Evolutionary conservation across 169 alveolate genomes (phyloP).

Genomic region (Neospora caninum): DNA sequence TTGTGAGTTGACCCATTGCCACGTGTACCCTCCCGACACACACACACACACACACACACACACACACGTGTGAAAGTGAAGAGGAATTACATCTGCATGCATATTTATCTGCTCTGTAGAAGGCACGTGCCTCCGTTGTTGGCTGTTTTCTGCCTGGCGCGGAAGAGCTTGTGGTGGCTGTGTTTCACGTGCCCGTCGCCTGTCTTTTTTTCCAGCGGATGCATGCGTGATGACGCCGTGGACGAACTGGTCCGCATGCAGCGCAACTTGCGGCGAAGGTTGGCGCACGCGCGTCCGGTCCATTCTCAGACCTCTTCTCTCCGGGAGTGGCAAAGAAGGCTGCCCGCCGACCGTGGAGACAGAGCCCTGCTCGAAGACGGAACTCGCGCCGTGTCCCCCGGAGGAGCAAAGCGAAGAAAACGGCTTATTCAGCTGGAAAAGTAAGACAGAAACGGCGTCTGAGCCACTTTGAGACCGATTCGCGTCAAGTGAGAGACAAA

Average conservation of each 20-base stretch:
- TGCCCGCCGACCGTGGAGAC: neutral
- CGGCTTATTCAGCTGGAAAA: neutral
- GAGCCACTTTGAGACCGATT: no score
- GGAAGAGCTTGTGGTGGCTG: no score
- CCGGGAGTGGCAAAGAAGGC: neutral
- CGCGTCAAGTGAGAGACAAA: no score
- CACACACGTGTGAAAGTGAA: no score
- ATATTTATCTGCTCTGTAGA: no score
- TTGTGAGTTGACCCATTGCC: no score
- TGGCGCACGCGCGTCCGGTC: constrained; percentile 21
- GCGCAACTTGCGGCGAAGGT: neutral
- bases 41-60: no score
- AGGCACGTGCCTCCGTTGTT: no score
- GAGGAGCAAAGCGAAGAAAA: neutral
- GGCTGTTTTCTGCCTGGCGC: no score
- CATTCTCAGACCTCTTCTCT: neutral
- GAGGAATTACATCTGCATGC: no score
- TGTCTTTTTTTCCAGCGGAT: neutral
- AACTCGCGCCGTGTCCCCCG: neutral
- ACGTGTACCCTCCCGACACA: no score
- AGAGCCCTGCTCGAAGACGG: neutral
- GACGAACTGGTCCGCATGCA: neutral
- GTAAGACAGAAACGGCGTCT: neutral
- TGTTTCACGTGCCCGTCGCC: no score
- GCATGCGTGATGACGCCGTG: constrained; percentile 7